Evolutionary conservation across 1,284 basidiomycete genomes (phyloP), one percentile per base, ranked within the genome.

Genomic region (Hymenochaete sp.): DNA sequence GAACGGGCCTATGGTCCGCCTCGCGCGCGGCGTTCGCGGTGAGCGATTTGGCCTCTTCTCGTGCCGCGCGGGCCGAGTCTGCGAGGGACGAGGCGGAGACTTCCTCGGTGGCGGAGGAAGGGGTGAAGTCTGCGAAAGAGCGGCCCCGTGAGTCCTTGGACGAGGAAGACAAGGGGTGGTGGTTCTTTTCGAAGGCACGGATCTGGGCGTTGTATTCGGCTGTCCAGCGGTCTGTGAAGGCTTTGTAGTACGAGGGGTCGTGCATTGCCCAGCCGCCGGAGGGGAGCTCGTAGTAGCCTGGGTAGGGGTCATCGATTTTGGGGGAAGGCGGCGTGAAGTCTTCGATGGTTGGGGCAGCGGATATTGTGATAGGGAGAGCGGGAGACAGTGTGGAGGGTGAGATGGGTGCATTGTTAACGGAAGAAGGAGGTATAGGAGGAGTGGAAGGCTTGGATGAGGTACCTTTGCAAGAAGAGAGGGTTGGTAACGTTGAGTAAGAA

Each of bases 211-310:
- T 71, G 54, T 85, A 85, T 19, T 82, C 79, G 13, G 61, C 60
- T 55, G 82, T 68, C 83, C 83, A 86, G 57, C 78, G 80, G 48
- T 74, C 69, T 53, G 75, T 73, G 64, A 85, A 87, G 25, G 70
- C 75, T 25, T 71, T 70, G 59, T 89, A 93, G 61, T 86, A 90
- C n/a, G 57, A 71, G 0, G 77, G 63, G 45, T 93, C 87, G 60
- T 93, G 73, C 0, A 82, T 78, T 19, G 77, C 80, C 82, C 89
- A 93, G 40, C 70, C 59, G 8, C 89, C 88, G 1, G 82, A 82
- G 0, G 88, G 87, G 21, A 85, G 72, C 51, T 82, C 78, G 61
- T 93, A 93, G 65, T 92, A 93, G 2, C 90, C 90, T 2, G 90
- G 90, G 61, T 92, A 91, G 14, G 77, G 75, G 58, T 93, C 90